phyloP scores from a whole-genome alignment of 768 basidiomycete species.

The Rickenella mellea region DNA sequence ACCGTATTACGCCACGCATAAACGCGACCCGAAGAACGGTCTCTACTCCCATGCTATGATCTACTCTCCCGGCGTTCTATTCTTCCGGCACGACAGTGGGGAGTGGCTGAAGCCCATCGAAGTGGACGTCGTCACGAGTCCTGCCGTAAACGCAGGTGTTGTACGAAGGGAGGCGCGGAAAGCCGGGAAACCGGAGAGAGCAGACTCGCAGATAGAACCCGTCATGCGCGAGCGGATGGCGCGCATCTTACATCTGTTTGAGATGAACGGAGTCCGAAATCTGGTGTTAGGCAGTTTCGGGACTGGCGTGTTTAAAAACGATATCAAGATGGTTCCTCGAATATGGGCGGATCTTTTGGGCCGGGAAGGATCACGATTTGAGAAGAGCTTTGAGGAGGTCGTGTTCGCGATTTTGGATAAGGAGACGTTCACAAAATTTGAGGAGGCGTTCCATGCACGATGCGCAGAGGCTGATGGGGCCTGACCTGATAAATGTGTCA shows the following conservation, averaged over 20 bases:
- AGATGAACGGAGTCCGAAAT: constrained; percentile 46
- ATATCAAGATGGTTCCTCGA: constrained; percentile 43
- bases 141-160: constrained; percentile 66
- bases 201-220: constrained; percentile 36
- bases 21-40: constrained; percentile 31
- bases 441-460: constrained; percentile 26
- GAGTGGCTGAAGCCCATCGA: constrained; percentile 44
- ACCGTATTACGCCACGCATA: constrained; percentile 56
- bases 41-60: constrained; percentile 77
- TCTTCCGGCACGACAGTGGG: constrained; percentile 59
- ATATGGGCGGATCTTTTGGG: constrained; percentile 58
- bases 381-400: constrained; percentile 47
- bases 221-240: constrained; percentile 67
- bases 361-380: constrained; percentile 41
- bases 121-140: constrained; percentile 59
- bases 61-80: constrained; percentile 52
- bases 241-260: constrained; percentile 55
- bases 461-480: no score
- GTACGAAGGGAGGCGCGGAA: constrained; percentile 21
- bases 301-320: constrained; percentile 69
- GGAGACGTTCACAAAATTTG: constrained; percentile 35
- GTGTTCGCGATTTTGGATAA: constrained; percentile 58
- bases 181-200: constrained; percentile 18
- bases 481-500: no score
- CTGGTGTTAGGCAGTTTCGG: constrained; percentile 70